phyloP scores from a whole-genome alignment of 2,329 filamentous ascomycete species.

The Clonostachys byssicola region DNA sequence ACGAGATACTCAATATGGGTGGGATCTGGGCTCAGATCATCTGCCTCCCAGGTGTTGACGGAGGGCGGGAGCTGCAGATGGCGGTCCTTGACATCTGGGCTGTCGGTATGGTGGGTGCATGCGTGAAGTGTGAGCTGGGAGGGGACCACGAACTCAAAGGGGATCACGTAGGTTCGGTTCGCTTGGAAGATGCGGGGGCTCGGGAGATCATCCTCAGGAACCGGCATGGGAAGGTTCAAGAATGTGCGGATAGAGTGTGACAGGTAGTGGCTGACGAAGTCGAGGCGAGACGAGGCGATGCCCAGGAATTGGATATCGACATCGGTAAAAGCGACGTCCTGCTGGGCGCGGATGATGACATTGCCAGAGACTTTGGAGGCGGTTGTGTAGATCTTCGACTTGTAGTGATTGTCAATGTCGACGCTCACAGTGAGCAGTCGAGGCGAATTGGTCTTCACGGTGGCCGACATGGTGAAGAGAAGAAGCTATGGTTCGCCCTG shows the following conservation, averaged over 20 bases:
- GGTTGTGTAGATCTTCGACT: conserved; percentile 51
- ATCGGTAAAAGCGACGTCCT: conserved; percentile 42
- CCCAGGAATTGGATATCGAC: conserved; percentile 51
- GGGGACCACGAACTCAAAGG: conserved; percentile 59
- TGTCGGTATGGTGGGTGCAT: conserved; percentile 44
- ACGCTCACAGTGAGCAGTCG: conserved; percentile 15
- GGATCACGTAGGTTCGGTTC: conserved; percentile 41
- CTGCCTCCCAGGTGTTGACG: conserved; percentile 45
- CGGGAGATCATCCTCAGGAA: conserved; percentile 39
- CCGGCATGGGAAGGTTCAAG: conserved; percentile 51
- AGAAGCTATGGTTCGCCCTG: too few relatives aligned
- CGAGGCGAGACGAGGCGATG: conserved; percentile 42
- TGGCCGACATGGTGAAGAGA: conserved; percentile 12
- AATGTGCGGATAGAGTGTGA: conserved; percentile 46
- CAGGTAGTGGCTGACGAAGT: conserved; percentile 42
- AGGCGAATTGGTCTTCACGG: conserved; percentile 24
- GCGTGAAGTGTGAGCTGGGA: conserved; percentile 52
- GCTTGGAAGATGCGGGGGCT: conserved; percentile 39
- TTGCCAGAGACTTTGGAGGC: conserved; percentile 45
- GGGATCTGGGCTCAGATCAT: conserved; percentile 53
- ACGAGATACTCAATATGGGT: conserved; percentile 47
- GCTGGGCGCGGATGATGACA: conserved; percentile 37
- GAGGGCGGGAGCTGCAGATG: conserved; percentile 51
- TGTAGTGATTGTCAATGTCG: conserved; percentile 48
- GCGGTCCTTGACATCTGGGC: conserved; percentile 40